Percentiles rank a stretch among this genome's conserved stretches.
phyloP scores from a whole-genome alignment of 1,284 basidiomycete species.

The Apiotrichum veenhuisii region DNA sequence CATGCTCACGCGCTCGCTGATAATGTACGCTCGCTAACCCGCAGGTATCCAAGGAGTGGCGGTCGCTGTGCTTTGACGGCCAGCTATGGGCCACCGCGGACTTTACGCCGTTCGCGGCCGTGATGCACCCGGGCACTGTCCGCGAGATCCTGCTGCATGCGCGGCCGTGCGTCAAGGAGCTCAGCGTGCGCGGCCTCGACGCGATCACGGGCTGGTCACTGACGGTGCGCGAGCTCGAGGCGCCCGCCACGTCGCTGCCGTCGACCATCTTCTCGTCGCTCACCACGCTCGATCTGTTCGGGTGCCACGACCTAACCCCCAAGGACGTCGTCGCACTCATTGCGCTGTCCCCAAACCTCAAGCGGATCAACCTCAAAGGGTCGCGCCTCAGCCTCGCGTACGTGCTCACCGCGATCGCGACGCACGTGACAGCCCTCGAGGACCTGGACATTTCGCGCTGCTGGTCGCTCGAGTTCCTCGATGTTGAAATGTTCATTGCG shows the following conservation, averaged over 20 bases:
- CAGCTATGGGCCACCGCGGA: conserved; percentile 73
- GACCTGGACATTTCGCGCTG: conserved; percentile 73
- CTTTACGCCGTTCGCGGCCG: conserved; percentile 58
- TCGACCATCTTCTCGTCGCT: conserved; percentile 24
- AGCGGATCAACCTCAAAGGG: conserved; percentile 63
- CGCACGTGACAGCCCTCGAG: conserved; percentile 58
- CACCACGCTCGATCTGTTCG: conserved; percentile 64
- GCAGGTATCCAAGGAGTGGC: conserved; percentile 81
- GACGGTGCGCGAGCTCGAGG: conserved; percentile 5
- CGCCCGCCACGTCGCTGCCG: neutral
- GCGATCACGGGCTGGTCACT: conserved; percentile 52
- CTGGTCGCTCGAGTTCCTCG: conserved; percentile 62
- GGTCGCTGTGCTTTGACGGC: conserved; percentile 73
- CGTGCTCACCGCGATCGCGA: conserved; percentile 32
- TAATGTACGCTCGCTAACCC: conserved; percentile 5
- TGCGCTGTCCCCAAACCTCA: conserved; percentile 62
- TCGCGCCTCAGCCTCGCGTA: conserved; percentile 41
- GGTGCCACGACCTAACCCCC: conserved; percentile 64
- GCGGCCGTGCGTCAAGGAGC: conserved; percentile 62
- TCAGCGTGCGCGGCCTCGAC: conserved; percentile 66
- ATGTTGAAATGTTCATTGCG: conserved; percentile 52
- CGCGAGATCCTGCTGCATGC: conserved; percentile 37
- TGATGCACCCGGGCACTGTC: conserved; percentile 37
- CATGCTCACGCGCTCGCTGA: too few relatives aligned
- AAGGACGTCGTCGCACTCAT: conserved; percentile 67